These are phyloP conservation scores for Hygrocybe coccinea DNA, from an alignment of 768 basidiomycete species.

Conservation along the genomic window DNA sequence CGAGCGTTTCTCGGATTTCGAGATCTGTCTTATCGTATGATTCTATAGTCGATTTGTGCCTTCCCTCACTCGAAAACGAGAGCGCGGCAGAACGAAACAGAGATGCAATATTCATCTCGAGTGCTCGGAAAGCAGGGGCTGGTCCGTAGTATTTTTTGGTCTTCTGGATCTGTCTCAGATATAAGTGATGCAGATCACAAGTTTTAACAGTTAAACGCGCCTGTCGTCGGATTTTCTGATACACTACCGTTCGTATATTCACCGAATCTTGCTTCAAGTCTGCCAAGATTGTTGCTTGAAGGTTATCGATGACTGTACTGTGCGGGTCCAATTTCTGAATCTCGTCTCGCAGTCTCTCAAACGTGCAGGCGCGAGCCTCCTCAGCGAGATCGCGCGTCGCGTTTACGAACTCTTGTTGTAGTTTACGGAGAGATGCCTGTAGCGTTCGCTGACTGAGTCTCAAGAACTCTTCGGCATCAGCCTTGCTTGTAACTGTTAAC, in stretches of 20 bases:
- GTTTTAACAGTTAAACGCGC: background rate
- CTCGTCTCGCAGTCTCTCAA: background rate
- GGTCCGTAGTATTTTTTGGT: background rate
- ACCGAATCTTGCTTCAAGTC: background rate
- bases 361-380: background rate
- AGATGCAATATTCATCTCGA: background rate
- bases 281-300: background rate
- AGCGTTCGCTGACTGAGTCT: background rate
- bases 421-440: background rate
- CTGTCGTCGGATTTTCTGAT: background rate
- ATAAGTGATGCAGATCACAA: background rate
- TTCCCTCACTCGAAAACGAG: background rate
- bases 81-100: background rate
- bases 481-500: background rate
- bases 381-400: background rate
- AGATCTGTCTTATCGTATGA: background rate
- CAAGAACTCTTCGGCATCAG: background rate
- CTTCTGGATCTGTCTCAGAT: background rate
- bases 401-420: background rate
- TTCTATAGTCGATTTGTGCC: background rate
- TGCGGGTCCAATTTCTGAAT: background rate
- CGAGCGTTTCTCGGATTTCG: background rate
- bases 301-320: background rate
- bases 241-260: background rate
- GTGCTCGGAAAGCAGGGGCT: background rate